Evolutionary conservation across 495 filamentous ascomycete species (phyloP), one percentile per base, ranked within the genome.

Genomic region (Aspergillus heteromorphus): DNA sequence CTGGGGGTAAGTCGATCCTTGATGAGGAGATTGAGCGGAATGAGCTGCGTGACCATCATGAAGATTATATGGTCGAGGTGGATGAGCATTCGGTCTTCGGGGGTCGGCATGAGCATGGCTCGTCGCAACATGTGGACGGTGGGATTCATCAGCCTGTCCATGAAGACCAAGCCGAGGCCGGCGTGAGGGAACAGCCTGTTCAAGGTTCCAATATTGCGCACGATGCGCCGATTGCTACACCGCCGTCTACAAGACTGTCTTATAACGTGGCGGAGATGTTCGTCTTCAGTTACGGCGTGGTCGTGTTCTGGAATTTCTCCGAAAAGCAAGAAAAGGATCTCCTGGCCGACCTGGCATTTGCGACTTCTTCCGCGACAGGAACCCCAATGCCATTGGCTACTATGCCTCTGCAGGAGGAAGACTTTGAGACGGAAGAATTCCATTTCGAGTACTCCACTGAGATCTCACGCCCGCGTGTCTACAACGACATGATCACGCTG

Each of bases 401-500:
- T 2, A 79, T 87, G 40, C 85, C 89, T 4, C 77, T 89, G 17
- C 78, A 83, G 54, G 87, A 92, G 69, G 83, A 85, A 52, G 92
- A 99, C 61, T 96, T 95, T 62, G 93, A 99, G 73, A 97, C 89
- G 3, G 93, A 99, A 63, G 92, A 97, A 63, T 96, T 99, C 66
- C 95, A 99, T 70, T 97, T 99, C 70, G 91, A 97, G 65, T 99
- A 99, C 70, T 92, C 87, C 54, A 81, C 83, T 1, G 79, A 87
- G 47, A 89, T 92, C 21, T 84, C 89, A 38, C 81, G 91, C 20
- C 95, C 93, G 7, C 79, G 93, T 52, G 87, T 99, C 52, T 99
- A 90, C 71, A 96, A 99, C 67, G 93, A 99, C 66, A 97, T 99
- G 95, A 97, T 99, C 66, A 99, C 93, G 0, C 76, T 99, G 11